Percentiles rank a stretch among this genome's conserved stretches.
phyloP scores from a whole-genome alignment of 306 rosid species.

The Mucuna pruriens region DNA sequence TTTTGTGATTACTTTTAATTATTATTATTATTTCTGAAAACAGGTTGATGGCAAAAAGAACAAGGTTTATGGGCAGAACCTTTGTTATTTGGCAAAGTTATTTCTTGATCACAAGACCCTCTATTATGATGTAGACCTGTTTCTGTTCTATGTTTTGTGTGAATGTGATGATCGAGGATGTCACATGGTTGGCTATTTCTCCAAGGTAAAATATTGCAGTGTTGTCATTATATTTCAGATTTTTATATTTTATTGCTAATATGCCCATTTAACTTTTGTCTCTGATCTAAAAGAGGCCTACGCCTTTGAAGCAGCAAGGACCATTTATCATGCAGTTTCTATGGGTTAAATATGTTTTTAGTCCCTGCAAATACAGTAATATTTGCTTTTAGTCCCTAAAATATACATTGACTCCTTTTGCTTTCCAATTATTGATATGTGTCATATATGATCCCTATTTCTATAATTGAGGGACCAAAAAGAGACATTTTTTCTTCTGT shows the following conservation, averaged over 20 bases:
- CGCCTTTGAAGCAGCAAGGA: constrained; percentile 1
- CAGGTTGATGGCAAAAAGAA: constrained; percentile 99
- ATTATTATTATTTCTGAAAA: constrained; percentile 36
- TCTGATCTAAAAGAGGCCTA: background rate
- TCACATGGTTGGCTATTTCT: constrained; percentile 99
- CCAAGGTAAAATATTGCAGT: constrained; percentile 67
- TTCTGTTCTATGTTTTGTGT: constrained; percentile 89
- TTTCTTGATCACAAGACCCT: constrained; percentile 99
- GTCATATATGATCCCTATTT: too few relatives aligned
- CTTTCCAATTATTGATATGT: too few relatives aligned
- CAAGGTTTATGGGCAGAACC: constrained; percentile 99
- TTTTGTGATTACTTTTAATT: constrained; percentile 26
- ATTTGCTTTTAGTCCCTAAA: too few relatives aligned
- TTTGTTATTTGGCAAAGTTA: constrained; percentile 95
- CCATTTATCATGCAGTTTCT: constrained; percentile 12
- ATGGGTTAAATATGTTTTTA: too few relatives aligned
- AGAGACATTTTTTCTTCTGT: too few relatives aligned
- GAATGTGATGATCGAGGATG: constrained; percentile 99
- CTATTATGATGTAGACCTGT: constrained; percentile 96
- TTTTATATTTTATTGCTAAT: background rate
- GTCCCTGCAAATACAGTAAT: too few relatives aligned
- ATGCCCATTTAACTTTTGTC: constrained; percentile 14
- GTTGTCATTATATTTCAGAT: background rate
- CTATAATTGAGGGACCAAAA: too few relatives aligned
- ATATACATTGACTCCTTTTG: too few relatives aligned